Conservation (phyloP, 2,329 filamentous ascomycete species). For the Alternaria ventricosa region DNA sequence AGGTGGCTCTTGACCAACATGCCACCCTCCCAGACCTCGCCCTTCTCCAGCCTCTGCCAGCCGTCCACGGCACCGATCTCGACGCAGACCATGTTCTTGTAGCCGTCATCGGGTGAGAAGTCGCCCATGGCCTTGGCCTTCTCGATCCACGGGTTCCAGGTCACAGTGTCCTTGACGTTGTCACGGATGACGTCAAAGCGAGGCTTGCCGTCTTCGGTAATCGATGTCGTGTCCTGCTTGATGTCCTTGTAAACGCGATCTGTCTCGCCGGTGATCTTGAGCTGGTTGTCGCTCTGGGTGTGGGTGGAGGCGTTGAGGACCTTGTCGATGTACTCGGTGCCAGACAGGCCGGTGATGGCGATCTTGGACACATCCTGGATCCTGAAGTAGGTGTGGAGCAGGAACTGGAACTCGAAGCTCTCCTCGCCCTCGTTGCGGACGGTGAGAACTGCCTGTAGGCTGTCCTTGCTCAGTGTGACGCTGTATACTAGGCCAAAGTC, state of each 20-base stretch:
- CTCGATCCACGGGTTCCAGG: constrained; percentile 96
- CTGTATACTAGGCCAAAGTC: constrained; percentile 93
- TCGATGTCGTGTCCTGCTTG: constrained; percentile 67
- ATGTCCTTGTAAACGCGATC: constrained; percentile 84
- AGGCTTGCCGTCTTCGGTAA: constrained; percentile 68
- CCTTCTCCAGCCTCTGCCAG: constrained; percentile 85
- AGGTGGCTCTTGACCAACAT: constrained; percentile 60
- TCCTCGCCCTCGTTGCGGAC: constrained; percentile 85
- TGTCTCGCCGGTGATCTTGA: constrained; percentile 78
- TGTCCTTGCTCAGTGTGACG: constrained; percentile 78
- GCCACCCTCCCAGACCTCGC: constrained; percentile 71
- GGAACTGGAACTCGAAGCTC: constrained; percentile 87
- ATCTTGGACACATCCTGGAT: constrained; percentile 82
- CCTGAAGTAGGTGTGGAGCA: constrained; percentile 89
- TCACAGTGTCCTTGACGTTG: constrained; percentile 84
- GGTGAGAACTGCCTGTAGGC: constrained; percentile 80
- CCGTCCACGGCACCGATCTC: constrained; percentile 84
- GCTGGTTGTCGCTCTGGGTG: constrained; percentile 67
- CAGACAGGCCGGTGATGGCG: constrained; percentile 76
- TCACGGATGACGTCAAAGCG: constrained; percentile 80
- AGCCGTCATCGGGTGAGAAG: constrained; percentile 88
- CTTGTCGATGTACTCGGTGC: constrained; percentile 83
- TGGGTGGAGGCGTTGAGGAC: constrained; percentile 68
- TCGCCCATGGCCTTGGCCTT: constrained; percentile 84
- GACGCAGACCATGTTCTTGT: constrained; percentile 91